Evolutionary conservation across 2,329 filamentous ascomycete species (phyloP), one percentile per base, ranked within the genome.

Genomic region (Aspergillus pseudotamarii): DNA sequence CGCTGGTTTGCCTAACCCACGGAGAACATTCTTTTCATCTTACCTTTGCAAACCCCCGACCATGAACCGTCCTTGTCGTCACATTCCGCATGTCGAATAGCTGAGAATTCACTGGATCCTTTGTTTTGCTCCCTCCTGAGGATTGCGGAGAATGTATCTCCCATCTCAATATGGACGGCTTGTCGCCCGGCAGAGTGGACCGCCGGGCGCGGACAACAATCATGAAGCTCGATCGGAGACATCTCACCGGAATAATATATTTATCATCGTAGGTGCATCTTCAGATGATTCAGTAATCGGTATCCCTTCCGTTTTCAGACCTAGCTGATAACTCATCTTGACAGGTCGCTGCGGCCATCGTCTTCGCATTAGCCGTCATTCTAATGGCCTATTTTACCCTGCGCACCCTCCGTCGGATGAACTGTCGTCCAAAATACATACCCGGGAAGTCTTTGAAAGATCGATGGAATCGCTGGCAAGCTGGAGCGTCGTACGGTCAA

Each of bases 401-500:
- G 21, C 81, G 82, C n/a, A 71, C 72, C 55, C 73, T 82, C 45
- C 81, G 83, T 38, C 71, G 75, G 59, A 75, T 75, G 57, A 75
- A 84, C 64, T 79, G 75, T 60, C 76, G 82, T 32, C 83, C 84
- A 3, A 85, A 79, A 73, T 83, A 82, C 62, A 76, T 86, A 26
- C 83, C 85, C 5, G 84, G 82, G 1, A 75, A 78, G 30, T 82
- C 75, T 60, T 69, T 87, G 36, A 86, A 85, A 71, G 77, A 76
- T 21, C 76, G 79, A 72, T 87, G 85, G 85, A 76, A 76, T 60
- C 77, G 78, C 65, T 86, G 85, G 85, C 75, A 75, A 3, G 79
- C 79, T 6, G 75, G 72, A 57, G 72, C 73, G 50, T 75, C 78
- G 51, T 83, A 82, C 58, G 78, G 79, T 56, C 79, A 78, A 61